Conservation (phyloP, 2,329 filamentous ascomycete species). For the Xylaria sp. region DNA sequence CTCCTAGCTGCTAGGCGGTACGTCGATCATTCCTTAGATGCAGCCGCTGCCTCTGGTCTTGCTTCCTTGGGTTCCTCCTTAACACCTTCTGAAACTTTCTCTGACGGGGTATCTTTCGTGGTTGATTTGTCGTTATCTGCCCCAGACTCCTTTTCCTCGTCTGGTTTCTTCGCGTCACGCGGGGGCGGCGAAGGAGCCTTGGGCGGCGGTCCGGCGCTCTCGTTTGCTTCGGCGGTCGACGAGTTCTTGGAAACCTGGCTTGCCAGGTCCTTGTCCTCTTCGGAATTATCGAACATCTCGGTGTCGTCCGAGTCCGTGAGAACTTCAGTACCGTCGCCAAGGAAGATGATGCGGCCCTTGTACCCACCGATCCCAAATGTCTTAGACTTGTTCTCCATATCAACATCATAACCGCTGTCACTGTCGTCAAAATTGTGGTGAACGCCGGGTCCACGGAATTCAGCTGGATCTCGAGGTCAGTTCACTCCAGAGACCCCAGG, state of each 20-base stretch:
- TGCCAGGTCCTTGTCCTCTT: slow-evolving; percentile 83
- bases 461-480: slow-evolving; percentile 59
- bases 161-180: slow-evolving; percentile 34
- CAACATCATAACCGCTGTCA: slow-evolving; percentile 75
- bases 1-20: slow-evolving; percentile 13
- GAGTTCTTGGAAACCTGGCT: slow-evolving; percentile 76
- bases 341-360: slow-evolving; percentile 86
- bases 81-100: slow-evolving; percentile 24
- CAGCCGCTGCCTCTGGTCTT: slow-evolving; percentile 28
- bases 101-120: slow-evolving; percentile 29
- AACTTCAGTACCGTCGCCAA: slow-evolving; percentile 93
- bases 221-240: slow-evolving; percentile 33
- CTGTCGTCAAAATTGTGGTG: slow-evolving; percentile 84
- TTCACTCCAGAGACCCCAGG: slow-evolving; percentile 34
- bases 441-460: slow-evolving; percentile 81
- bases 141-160: slow-evolving; percentile 28
- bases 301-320: slow-evolving; percentile 85
- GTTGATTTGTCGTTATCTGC: slow-evolving; percentile 29
- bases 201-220: slow-evolving; percentile 35
- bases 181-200: slow-evolving; percentile 38
- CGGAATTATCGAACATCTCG: slow-evolving; percentile 87
- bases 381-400: slow-evolving; percentile 66
- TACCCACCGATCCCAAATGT: slow-evolving; percentile 70
- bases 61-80: slow-evolving; percentile 32
- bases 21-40: slow-evolving; percentile 31